Evolutionary conservation across 306 rosid species (phyloP).

Genomic region (Castanopsis chinensis): DNA sequence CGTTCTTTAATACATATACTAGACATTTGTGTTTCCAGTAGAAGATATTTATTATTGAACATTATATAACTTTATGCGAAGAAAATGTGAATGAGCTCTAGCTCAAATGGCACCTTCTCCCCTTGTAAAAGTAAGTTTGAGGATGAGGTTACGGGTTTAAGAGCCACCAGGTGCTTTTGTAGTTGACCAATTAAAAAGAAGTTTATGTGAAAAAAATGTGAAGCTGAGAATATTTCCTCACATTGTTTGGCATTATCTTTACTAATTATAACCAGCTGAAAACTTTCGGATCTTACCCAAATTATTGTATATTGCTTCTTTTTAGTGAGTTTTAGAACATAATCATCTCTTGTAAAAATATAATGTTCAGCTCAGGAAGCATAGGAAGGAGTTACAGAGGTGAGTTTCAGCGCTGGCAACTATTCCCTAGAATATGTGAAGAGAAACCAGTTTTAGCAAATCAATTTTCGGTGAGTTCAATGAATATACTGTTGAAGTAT

Average conservation of each 20-base stretch:
- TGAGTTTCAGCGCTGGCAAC: slow-evolving; percentile 91
- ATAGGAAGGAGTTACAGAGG: slow-evolving; percentile 87
- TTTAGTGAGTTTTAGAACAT: neutral
- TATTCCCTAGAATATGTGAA: slow-evolving; percentile 68
- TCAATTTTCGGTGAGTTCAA: slow-evolving; percentile 81
- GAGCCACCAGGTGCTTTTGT: too few relatives aligned
- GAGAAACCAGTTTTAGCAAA: slow-evolving; percentile 88
- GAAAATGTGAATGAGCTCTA: too few relatives aligned
- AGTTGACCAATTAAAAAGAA: too few relatives aligned
- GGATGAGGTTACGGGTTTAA: too few relatives aligned
- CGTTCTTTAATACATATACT: too few relatives aligned
- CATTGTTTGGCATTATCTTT: neutral
- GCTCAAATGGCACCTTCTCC: too few relatives aligned
- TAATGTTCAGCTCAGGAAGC: slow-evolving; percentile 72
- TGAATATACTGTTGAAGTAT: slow-evolving; percentile 13
- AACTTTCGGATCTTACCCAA: neutral
- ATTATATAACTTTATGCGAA: too few relatives aligned
- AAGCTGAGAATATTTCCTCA: neutral
- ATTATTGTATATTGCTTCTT: neutral
- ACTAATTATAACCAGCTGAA: neutral
- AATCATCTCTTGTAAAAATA: slow-evolving; percentile 13
- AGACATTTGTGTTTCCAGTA: too few relatives aligned
- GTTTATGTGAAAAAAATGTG: neutral
- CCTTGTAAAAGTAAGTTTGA: too few relatives aligned
- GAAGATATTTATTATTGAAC: too few relatives aligned